Evolutionary conservation across 495 filamentous ascomycete species (phyloP).

Genomic region (Xylaria palmicola): DNA sequence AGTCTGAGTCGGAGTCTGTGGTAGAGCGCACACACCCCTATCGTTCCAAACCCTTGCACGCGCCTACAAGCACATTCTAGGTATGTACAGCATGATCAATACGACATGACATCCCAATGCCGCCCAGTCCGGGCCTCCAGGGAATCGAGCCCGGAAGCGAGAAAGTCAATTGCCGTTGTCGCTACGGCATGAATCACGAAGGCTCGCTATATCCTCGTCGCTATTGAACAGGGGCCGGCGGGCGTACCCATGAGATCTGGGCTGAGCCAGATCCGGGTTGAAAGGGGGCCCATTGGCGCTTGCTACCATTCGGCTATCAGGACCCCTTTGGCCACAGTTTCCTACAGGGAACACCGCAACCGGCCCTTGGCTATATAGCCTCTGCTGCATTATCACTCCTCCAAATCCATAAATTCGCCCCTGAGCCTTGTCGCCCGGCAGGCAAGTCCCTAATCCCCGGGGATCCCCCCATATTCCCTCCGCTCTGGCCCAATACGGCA

Average conservation of each 20-base stretch:
- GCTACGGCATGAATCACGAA: neutral
- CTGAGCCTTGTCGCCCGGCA: no score
- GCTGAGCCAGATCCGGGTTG: neutral
- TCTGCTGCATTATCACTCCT: no score
- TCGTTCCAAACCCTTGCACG: neutral
- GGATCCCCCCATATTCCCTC: neutral
- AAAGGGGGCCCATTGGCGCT: neutral
- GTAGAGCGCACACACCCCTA: neutral
- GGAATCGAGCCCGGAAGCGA: neutral
- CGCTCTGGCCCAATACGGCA: no score
- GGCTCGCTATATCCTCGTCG: neutral
- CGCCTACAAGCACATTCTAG: no score
- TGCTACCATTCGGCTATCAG: neutral
- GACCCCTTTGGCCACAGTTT: neutral
- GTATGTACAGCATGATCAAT: no score
- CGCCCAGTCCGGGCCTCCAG: neutral
- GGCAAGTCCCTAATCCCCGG: neutral
- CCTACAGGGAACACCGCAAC: neutral
- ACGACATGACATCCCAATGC: no score
- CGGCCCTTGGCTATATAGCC: constrained; percentile 1
- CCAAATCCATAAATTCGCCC: neutral
- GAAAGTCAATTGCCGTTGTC: neutral
- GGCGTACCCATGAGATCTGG: neutral
- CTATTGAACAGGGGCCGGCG: neutral
- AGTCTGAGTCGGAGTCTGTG: no score